Conservation (phyloP, 768 basidiomycete genomes). For the Mycena indigotica region DNA sequence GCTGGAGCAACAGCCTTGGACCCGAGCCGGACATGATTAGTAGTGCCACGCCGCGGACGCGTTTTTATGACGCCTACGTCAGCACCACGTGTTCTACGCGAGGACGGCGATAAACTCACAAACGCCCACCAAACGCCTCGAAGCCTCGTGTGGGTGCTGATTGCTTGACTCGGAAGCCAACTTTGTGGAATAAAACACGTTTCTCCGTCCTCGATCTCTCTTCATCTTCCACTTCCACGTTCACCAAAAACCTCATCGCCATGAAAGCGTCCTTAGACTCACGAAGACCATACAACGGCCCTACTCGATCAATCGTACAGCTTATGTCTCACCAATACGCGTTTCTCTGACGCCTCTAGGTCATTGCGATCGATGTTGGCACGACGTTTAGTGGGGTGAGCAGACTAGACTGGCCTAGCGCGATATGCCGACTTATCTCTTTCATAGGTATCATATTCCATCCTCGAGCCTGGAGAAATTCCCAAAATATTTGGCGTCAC, state of each 20-base stretch:
- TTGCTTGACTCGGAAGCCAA: constrained; percentile 17
- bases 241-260: constrained; percentile 22
- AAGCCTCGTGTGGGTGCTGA: constrained; percentile 16
- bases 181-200: constrained; percentile 21
- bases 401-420: constrained; percentile 2
- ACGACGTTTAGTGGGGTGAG: constrained; percentile 80
- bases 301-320: constrained; percentile 61
- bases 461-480: constrained; percentile 78
- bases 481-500: constrained; percentile 83
- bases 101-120: constrained; percentile 8
- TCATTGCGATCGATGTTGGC: constrained; percentile 71
- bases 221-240: constrained; percentile 9
- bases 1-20: constrained; percentile 10
- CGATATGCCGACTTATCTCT: constrained; percentile 5
- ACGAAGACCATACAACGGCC: constrained; percentile 73
- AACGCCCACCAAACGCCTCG: constrained; percentile 12
- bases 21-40: constrained; percentile 12
- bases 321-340: too few species aligned
- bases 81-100: constrained; percentile 15
- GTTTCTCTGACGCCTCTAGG: constrained; percentile 9
- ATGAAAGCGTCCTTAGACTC: constrained; percentile 63
- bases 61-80: constrained; percentile 13
- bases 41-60: constrained; percentile 14
- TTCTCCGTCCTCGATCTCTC: constrained; percentile 14
- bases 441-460: constrained; percentile 71